Conservation (phyloP, 2,329 filamentous ascomycete genomes). For the Fusarium sp. region DNA sequence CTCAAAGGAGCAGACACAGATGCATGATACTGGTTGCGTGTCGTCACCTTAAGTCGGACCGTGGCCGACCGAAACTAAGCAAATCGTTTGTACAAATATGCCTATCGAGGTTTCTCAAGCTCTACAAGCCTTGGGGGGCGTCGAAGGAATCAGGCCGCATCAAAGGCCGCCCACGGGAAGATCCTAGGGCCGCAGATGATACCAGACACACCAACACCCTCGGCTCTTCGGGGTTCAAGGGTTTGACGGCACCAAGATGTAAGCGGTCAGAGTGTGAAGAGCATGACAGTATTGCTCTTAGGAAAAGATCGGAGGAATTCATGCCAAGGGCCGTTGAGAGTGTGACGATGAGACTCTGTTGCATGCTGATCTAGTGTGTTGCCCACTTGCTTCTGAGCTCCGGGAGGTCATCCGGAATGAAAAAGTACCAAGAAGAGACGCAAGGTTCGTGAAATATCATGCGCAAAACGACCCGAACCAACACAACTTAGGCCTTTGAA, state of each 20-base stretch:
- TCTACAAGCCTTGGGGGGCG: slow-evolving; percentile 4
- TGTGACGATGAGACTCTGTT: slow-evolving; percentile 25
- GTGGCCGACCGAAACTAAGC: slow-evolving; percentile 15
- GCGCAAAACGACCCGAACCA: slow-evolving; percentile 9
- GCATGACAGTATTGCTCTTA: background rate
- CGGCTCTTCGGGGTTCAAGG: slow-evolving; percentile 7
- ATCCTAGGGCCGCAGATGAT: slow-evolving; percentile 32
- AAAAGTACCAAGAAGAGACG: slow-evolving; percentile 22
- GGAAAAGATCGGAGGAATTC: slow-evolving; percentile 23
- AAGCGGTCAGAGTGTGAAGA: slow-evolving; percentile 17
- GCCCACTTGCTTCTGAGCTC: slow-evolving; percentile 27
- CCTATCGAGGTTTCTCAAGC: slow-evolving; percentile 6
- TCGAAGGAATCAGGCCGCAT: slow-evolving; percentile 33
- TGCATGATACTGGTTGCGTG: slow-evolving; percentile 29
- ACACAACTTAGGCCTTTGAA: background rate
- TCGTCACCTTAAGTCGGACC: slow-evolving; percentile 18
- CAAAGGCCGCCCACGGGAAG: slow-evolving; percentile 38
- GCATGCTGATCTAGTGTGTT: slow-evolving; percentile 36
- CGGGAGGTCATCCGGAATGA: slow-evolving; percentile 29
- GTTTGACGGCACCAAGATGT: background rate
- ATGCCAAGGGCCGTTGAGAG: slow-evolving; percentile 20
- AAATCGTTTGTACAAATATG: slow-evolving; percentile 5
- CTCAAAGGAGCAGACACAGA: slow-evolving; percentile 16
- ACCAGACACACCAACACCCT: slow-evolving; percentile 23
- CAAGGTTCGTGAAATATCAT: slow-evolving; percentile 26